Evolutionary conservation across 2,329 filamentous ascomycete species (phyloP).

Genomic region (Diaporthe ampelina): DNA sequence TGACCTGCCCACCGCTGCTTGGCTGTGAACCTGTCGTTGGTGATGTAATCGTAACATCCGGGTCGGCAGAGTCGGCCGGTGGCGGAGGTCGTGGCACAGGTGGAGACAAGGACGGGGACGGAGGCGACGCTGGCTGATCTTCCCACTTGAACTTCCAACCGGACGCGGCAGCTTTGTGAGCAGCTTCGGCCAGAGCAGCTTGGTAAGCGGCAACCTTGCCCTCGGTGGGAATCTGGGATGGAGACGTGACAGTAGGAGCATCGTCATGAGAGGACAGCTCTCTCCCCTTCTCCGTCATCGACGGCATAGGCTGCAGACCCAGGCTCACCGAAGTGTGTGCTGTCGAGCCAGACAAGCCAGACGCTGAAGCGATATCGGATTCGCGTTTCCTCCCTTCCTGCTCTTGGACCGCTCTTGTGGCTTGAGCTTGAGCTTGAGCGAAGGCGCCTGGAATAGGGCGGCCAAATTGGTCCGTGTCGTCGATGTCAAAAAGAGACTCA

Average conservation of each 20-base stretch:
- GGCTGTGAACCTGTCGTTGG: constrained; percentile 49
- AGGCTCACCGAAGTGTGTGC: constrained; percentile 65
- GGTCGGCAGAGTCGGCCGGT: constrained; percentile 45
- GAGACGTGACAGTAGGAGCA: constrained; percentile 22
- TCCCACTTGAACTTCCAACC: constrained; percentile 60
- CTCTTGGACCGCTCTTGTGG: constrained; percentile 55
- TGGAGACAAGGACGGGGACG: constrained; percentile 2
- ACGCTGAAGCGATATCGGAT: constrained; percentile 62
- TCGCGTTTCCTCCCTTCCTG: constrained; percentile 57
- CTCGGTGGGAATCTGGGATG: constrained; percentile 46
- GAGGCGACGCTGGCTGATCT: constrained; percentile 74
- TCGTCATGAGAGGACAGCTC: constrained; percentile 40
- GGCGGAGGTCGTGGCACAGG: constrained; percentile 49
- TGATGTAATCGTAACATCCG: constrained; percentile 53
- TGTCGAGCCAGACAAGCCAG: constrained; percentile 64
- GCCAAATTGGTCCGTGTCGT: constrained; percentile 74
- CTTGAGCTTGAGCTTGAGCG: constrained; percentile 66
- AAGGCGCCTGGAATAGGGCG: constrained; percentile 72
- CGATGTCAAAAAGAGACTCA: constrained; percentile 79
- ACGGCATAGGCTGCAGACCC: constrained; percentile 46
- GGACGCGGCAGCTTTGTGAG: constrained; percentile 80
- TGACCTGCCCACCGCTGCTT: constrained; percentile 47
- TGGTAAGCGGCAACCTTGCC: constrained; percentile 77
- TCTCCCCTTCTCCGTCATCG: constrained; percentile 37
- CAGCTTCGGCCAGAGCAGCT: constrained; percentile 85